Conservation (phyloP, 495 filamentous ascomycete genomes). For the Hapsidospora chrysogenum region DNA sequence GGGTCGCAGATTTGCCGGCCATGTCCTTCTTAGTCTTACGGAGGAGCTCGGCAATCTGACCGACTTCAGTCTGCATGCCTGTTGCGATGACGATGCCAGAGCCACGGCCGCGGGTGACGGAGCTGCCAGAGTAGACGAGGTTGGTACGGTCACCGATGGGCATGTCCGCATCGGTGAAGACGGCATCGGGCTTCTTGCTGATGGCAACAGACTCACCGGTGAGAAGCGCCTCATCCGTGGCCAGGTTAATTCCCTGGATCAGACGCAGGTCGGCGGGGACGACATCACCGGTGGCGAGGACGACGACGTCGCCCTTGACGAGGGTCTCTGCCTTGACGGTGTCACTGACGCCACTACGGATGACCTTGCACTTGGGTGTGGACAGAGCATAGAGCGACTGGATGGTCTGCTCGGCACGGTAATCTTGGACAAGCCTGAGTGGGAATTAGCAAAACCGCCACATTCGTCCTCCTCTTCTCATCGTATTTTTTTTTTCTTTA, state of each 20-base stretch:
- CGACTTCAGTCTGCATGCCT: constrained; percentile 58
- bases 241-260: constrained; percentile 52
- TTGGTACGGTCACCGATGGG: constrained; percentile 55
- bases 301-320: constrained; percentile 55
- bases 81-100: constrained; percentile 54
- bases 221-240: constrained; percentile 56
- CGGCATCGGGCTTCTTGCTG: constrained; percentile 29
- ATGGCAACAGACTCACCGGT: constrained; percentile 68
- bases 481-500: too few species aligned
- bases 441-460: too few species aligned
- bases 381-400: constrained; percentile 49
- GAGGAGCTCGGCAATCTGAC: constrained; percentile 48
- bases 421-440: constrained; percentile 55
- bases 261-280: constrained; percentile 54
- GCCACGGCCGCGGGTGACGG: constrained; percentile 52
- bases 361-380: constrained; percentile 48
- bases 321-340: constrained; percentile 44
- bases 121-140: constrained; percentile 55
- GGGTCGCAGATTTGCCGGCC: constrained; percentile 12
- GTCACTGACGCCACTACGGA: constrained; percentile 37
- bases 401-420: constrained; percentile 57
- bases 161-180: constrained; percentile 24
- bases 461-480: too few species aligned
- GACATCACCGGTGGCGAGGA: constrained; percentile 50
- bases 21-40: constrained; percentile 18